These are phyloP conservation scores for Teratosphaeria epicoccoides DNA, from an alignment of 2,329 filamentous ascomycete genomes.

Conservation along the genomic window DNA sequence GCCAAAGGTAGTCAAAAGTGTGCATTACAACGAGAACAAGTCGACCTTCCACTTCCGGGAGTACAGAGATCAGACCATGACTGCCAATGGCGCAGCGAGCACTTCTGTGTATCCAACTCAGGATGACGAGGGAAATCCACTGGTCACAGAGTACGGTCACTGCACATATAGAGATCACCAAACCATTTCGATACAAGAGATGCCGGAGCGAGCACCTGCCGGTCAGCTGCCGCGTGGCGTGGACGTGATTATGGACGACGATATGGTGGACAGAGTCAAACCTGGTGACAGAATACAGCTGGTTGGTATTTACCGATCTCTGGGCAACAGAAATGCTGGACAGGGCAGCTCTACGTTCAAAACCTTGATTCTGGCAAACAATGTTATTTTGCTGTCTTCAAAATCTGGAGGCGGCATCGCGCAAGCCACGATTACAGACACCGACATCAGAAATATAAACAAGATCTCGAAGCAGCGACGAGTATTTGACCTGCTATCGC, in stretches of 20 bases:
- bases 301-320: conserved; percentile 88
- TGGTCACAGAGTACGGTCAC: conserved; percentile 92
- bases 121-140: conserved; percentile 83
- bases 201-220: conserved; percentile 92
- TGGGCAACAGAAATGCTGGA: conserved; percentile 87
- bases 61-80: conserved; percentile 97
- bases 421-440: conserved; percentile 84
- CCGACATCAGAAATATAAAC: conserved; percentile 97
- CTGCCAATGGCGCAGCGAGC: conserved; percentile 70
- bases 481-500: conserved; percentile 82
- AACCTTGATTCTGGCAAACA: conserved; percentile 87
- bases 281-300: conserved; percentile 92
- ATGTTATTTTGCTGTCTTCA: conserved; percentile 85
- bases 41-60: conserved; percentile 79
- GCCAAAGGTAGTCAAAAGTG: conserved; percentile 95
- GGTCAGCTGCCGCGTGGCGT: conserved; percentile 91
- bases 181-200: conserved; percentile 96
- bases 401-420: conserved; percentile 93
- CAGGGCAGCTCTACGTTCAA: conserved; percentile 90
- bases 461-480: conserved; percentile 92
- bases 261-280: conserved; percentile 88
- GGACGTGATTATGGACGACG: conserved; percentile 93
- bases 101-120: conserved; percentile 90
- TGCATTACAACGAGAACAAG: conserved; percentile 86
- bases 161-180: conserved; percentile 95